A percentile compares a stretch with the other conserved stretches of the same genome.
Conservation (phyloP, 176 grass and related monocot species). For the Elaeis guineensis region DNA sequence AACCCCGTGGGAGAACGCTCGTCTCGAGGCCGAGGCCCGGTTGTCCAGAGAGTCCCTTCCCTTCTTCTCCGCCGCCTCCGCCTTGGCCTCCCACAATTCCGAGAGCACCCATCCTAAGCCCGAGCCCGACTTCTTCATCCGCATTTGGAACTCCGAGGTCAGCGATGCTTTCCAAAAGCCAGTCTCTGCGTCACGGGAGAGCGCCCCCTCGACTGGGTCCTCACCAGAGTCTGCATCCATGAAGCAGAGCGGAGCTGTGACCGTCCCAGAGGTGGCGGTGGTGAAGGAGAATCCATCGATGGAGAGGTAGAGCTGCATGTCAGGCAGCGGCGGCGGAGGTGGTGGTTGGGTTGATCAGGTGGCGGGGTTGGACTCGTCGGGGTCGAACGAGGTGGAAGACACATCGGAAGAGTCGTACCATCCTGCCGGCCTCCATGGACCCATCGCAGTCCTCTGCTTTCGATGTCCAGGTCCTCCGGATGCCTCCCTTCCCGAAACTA, state of each 20-base stretch:
- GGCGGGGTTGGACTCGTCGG: conserved; percentile 13
- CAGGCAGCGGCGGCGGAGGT: not conserved
- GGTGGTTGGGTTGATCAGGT: too few species aligned
- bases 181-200: too few species aligned
- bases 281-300: too few species aligned
- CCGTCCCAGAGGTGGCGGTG: too few species aligned
- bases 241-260: too few species aligned
- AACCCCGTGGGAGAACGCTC: conserved; percentile 79
- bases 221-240: too few species aligned
- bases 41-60: conserved; percentile 53
- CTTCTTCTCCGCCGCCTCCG: conserved; percentile 24
- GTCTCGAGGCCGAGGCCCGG: conserved; percentile 82
- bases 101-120: not conserved
- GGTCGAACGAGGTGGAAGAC: conserved; percentile 12
- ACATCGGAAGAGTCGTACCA: conserved; percentile 11
- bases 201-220: too few species aligned
- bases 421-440: too few species aligned
- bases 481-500: too few species aligned
- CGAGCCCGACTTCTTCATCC: conserved; percentile 63
- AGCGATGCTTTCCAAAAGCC: conserved; percentile 62
- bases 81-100: conserved; percentile 22
- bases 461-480: too few species aligned
- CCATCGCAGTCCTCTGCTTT: too few species aligned
- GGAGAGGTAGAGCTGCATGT: not conserved
- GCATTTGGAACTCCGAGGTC: conserved; percentile 89